A percentile compares a stretch with the other conserved stretches of the same genome.
Evolutionary conservation across 2,329 filamentous ascomycete genomes (phyloP).

Genomic region (Claviceps maximensis): DNA sequence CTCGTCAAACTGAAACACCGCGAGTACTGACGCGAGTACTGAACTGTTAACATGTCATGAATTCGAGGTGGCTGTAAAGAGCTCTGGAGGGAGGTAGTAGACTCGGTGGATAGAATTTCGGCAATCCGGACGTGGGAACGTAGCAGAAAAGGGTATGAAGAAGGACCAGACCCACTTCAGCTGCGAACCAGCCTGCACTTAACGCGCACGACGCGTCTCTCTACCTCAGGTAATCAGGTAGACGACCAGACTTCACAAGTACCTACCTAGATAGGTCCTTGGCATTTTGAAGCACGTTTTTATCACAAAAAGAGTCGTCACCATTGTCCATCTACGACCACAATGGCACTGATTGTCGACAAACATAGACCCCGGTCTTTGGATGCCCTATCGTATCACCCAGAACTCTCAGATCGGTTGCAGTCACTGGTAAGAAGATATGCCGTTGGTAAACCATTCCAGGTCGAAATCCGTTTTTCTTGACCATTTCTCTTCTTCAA

Average conservation of each 20-base stretch:
- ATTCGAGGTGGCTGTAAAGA: background rate
- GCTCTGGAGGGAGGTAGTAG: background rate
- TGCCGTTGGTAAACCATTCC: background rate
- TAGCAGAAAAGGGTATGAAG: background rate
- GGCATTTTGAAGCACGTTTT: slow-evolving; percentile 4
- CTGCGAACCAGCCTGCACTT: slow-evolving; percentile 16
- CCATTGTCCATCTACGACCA: slow-evolving; percentile 8
- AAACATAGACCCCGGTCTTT: slow-evolving; percentile 63
- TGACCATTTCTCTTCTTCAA: background rate
- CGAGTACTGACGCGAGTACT: background rate
- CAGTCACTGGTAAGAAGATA: slow-evolving; percentile 57
- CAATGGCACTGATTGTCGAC: slow-evolving; percentile 58
- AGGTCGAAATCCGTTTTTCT: background rate
- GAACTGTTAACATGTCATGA: background rate
- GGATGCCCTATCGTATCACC: slow-evolving; percentile 72
- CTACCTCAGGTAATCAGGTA: background rate
- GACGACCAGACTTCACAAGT: background rate
- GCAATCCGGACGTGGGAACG: background rate
- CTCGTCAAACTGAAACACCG: no score
- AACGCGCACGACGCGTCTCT: slow-evolving; percentile 25
- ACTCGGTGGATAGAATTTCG: background rate
- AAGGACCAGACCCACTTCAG: background rate
- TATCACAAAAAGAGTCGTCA: slow-evolving; percentile 5
- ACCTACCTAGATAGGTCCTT: slow-evolving; percentile 16
- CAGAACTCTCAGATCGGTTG: slow-evolving; percentile 75